Percentiles rank a stretch among this genome's conserved stretches.
These are phyloP conservation scores for Pueraria montana DNA, from an alignment of 306 rosid species.

Conservation along the genomic window DNA sequence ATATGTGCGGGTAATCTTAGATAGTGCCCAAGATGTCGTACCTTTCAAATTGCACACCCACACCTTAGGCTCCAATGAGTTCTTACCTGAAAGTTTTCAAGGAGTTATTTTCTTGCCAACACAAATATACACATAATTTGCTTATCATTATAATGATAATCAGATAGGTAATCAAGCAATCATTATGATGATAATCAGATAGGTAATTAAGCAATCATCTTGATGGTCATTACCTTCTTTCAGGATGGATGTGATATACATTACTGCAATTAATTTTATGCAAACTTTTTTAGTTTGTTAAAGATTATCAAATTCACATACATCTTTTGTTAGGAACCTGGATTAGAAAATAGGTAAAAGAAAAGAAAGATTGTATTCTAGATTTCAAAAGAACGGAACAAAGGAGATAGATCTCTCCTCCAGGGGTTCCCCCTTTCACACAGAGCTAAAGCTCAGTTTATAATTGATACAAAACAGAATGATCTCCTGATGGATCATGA, in stretches of 20 bases:
- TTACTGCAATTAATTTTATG: neutral
- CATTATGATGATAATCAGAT: conserved; percentile 17
- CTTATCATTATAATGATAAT: conserved; percentile 14
- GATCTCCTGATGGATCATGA: neutral
- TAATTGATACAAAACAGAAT: neutral
- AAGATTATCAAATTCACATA: neutral
- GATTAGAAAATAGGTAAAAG: neutral
- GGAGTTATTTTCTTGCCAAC: neutral
- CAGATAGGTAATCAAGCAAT: neutral
- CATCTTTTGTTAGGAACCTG: neutral
- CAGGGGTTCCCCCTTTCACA: neutral
- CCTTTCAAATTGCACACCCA: conserved; percentile 3
- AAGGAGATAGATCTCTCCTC: neutral
- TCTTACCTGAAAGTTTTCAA: neutral
- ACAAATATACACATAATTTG: neutral
- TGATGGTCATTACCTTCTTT: conserved; percentile 5
- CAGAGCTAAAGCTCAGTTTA: neutral
- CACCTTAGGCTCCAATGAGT: neutral
- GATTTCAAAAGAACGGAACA: neutral
- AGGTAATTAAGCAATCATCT: neutral
- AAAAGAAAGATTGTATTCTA: neutral
- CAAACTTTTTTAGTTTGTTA: conserved; percentile 10
- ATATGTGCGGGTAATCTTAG: neutral
- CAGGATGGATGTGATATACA: neutral
- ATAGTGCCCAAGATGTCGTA: neutral